Base-by-base conservation (phyloP, 805 yeast genomes). In the Dipodascus albidus region DNA sequence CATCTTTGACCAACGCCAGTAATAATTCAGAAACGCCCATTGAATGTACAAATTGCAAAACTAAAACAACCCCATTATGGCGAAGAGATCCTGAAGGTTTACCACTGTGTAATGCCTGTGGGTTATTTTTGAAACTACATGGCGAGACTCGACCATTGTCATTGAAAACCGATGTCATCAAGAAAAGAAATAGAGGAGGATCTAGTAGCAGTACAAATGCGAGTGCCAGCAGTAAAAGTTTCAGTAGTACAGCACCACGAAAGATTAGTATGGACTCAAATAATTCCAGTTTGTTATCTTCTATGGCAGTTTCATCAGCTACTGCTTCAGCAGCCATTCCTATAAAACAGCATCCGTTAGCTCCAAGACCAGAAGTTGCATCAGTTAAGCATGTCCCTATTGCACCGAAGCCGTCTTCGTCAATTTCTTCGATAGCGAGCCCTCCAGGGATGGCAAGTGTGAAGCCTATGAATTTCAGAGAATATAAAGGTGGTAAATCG, bases 31-130 rank as follows among this genome's bases (percentile, higher is more conserved):
- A 38, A 4, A 19, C n/a, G 19, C 52, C 55, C n/a, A 51, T 54
- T n/a, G 72, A 71, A 54, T 90, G 96, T 68, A 83, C 90, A 8
- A 91, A 91, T 69, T 91, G 99, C 68, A 84, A 85, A 64, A 91
- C 99, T 0, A 80, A 78, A 58, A 90, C 95, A 31, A 91, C 99
- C 0, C 99, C 99, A 0, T 69, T 91, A 24, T 91, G 99, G 99
- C 74, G 99, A 62, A 76, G 97, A 53, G 88, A 90, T 60, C 89
- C 96, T 0, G 88, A 87, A 58, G 98, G 98, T 1, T 87, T 88
- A 67, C 95, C 97, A 0, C 71, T 91, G 55, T 91, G 99, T 70
- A 91, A 91, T 66, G 99, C 99, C 0, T 91, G 99, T 72, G 99
- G 99, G 0, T 72, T 91, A 56, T 91, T 91, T 62, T 76, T 88